phyloP scores from a whole-genome alignment of 78 protist genomes.

The Dictyostelium brefeldianum region DNA sequence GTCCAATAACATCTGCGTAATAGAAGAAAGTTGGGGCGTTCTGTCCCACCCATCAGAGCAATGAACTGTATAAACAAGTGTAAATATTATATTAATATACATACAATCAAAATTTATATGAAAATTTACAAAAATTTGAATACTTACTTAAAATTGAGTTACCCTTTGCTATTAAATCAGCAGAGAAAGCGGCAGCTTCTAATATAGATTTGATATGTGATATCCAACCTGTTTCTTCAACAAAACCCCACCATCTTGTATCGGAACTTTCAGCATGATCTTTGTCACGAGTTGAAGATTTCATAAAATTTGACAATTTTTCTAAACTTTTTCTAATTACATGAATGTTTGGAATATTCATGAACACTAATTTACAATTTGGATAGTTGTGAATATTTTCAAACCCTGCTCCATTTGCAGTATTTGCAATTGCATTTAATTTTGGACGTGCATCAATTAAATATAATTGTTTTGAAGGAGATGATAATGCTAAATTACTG shows the following conservation, averaged over 20 bases:
- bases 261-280: neutral
- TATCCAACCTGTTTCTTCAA: constrained; percentile 64
- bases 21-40: constrained; percentile 86
- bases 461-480: constrained; percentile 9
- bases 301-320: neutral
- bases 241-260: neutral
- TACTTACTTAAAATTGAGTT: constrained; percentile 32
- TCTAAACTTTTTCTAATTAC: constrained; percentile 86
- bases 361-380: constrained; percentile 69
- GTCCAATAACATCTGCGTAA: constrained; percentile 89
- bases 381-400: constrained; percentile 78
- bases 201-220: constrained; percentile 21
- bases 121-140: no score
- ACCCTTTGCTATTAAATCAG: constrained; percentile 44
- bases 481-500: neutral
- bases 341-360: constrained; percentile 94
- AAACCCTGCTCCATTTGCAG: constrained; percentile 82
- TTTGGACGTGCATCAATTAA: constrained; percentile 92
- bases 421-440: constrained; percentile 87
- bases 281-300: neutral
- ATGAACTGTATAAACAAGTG: no score
- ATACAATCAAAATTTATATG: no score
- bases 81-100: no score
- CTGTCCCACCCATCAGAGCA: constrained; percentile 95
- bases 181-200: constrained; percentile 28